Evolutionary conservation across 139 green algal species (phyloP), one percentile per base, ranked within the genome.

Genomic region (Chlamydomonas urium): DNA sequence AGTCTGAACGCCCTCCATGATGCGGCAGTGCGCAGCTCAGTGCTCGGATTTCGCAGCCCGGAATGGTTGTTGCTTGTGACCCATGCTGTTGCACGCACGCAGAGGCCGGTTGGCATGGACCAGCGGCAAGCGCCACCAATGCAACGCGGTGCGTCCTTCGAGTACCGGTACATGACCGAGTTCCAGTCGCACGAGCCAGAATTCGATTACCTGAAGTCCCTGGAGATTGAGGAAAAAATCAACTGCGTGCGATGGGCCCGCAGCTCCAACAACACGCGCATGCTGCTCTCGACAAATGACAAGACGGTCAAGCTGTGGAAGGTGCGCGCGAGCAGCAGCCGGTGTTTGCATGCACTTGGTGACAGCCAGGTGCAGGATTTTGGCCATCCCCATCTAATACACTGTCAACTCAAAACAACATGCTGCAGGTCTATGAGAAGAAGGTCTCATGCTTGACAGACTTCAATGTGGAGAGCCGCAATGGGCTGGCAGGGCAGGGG

Each of bases 141-240:
- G n/a, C 83, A 65, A 0, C 66, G 78, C 0, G 78, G 81, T 10
- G 78, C 81, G 23, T 77, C 76, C 3, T 85, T 91, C 65, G 93
- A 98, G 77, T 99, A 95, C 77, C 79, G 92, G 3, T 99, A 99
- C 79, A 86, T 96, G 28, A 98, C 95, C 5, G 96, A 99, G 84
- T 99, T 99, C 65, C 96, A 99, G 86, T 95, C 87, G 17, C 96
- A 99, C 78, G 93, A 99, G 81, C 92, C 95, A 6, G 96, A 99
- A 83, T 73, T 73, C 31, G 95, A 99, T 70, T 99, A 99, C 76
- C 83, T 99, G 1, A 99, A 99, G 75, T 94, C 83, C 0, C 66
- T 99, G 69, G 96, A 99, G 82, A 99, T 99, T 65, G 94, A 98
- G 77, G 96, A 99, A 81, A 99, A 98, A 84, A 98, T 99, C 74